Percentiles rank a stretch among this genome's conserved stretches.
Conservation (phyloP, 148 eudicot species). For the Arctostaphylos glauca region DNA sequence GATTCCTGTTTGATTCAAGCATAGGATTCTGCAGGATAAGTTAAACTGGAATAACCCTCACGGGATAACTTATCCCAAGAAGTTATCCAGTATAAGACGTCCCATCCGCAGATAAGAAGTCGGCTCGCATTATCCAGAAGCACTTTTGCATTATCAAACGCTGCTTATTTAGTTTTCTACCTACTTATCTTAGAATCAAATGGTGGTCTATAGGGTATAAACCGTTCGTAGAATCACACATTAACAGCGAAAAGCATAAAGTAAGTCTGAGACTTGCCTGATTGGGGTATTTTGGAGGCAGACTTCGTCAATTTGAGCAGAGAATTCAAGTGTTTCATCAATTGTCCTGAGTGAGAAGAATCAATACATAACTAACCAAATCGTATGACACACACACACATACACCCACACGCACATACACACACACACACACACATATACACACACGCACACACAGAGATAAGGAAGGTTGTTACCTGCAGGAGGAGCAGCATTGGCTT, state of each 20-base stretch:
- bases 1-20: neutral
- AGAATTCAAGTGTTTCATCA: slow-evolving; percentile 66
- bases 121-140: neutral
- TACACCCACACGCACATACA: no score
- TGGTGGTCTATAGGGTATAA: neutral
- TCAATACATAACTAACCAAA: neutral
- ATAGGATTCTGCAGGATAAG: neutral
- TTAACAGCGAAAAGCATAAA: neutral
- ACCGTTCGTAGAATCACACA: neutral
- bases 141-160: neutral
- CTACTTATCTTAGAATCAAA: neutral
- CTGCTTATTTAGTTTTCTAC: neutral
- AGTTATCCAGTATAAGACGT: neutral
- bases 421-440: neutral
- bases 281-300: slow-evolving; percentile 60
- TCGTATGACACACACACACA: neutral
- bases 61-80: neutral
- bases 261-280: slow-evolving; percentile 42
- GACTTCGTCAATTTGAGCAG: slow-evolving; percentile 75
- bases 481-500: slow-evolving; percentile 61
- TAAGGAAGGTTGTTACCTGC: slow-evolving; percentile 38
- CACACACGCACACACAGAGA: neutral
- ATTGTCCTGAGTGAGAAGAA: slow-evolving; percentile 46
- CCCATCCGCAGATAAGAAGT: neutral
- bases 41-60: neutral